Evolutionary conservation across 345 rosid species (phyloP), one percentile per base, ranked within the genome.

Genomic region (Excoecaria agallocha): DNA sequence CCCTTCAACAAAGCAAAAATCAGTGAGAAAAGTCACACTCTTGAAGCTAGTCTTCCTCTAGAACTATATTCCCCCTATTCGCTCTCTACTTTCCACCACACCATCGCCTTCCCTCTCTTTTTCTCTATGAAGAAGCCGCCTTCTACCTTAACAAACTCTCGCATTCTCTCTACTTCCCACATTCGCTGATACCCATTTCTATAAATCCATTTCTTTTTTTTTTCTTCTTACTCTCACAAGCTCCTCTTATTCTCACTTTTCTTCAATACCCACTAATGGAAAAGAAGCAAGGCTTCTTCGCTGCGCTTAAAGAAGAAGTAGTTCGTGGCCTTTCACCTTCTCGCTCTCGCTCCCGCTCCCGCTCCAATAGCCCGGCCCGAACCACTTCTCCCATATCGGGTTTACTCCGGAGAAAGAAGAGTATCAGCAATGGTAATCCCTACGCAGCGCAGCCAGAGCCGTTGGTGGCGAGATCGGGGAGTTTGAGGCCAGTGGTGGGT

Each of bases 261-360:
- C 43, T 2, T 30, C 3, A 9, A 6, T 45, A n/a, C 20, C 51
- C 24, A 64, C 20, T 0, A 17, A 95, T 95, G 98, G 99, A 95
- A 83, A 95, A 86, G 76, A 93, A 88, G 67, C 96, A 93, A 76
- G 88, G 94, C 15, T 95, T 95, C 74, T 91, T 95, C 86, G 85
- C 97, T 6, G 82, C 96, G 58, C 93, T 95, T 17, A 95, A 86
- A 82, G 87, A 88, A 4, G 98, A 92, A 74, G 90, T 94, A 0
- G 88, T 91, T 22, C 85, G 97, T 8, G 95, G 98, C 19, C 84
- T 95, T 1, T 93, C 97, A 3, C 99, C 99, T 8, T 87, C 96
- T 11, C 92, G 99, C 8, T 87, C 95, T 10, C 91, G 98, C 1
- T 87, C 97, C 60, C n/a, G n/a, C n/a, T n/a, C n/a, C n/a, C 92